These are phyloP conservation scores for Vicia faba DNA, from an alignment of 306 rosid genomes.

Conservation along the genomic window DNA sequence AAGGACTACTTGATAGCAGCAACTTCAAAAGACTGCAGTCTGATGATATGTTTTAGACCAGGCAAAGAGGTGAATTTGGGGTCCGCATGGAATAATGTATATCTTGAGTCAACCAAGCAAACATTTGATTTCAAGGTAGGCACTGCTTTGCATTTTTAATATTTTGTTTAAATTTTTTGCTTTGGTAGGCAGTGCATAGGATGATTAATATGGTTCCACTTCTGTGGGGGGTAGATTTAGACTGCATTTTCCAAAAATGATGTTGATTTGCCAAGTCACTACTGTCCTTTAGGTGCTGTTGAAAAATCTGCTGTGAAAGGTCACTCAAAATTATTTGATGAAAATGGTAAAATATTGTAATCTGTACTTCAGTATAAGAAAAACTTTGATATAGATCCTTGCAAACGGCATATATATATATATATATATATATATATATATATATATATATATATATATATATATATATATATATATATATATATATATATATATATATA, in stretches of 20 bases:
- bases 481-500: no score
- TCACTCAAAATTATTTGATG: slow-evolving; percentile 24
- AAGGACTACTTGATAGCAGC: slow-evolving; percentile 81
- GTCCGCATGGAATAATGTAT: slow-evolving; percentile 49
- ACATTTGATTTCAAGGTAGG: slow-evolving; percentile 79
- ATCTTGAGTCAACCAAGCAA: slow-evolving; percentile 68
- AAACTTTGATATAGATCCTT: background rate
- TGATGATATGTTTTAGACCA: slow-evolving; percentile 80
- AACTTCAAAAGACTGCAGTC: slow-evolving; percentile 92
- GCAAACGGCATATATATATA: no score
- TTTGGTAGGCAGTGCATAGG: slow-evolving; percentile 13
- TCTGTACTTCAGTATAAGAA: background rate
- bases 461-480: no score
- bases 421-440: no score
- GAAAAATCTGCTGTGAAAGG: slow-evolving; percentile 20
- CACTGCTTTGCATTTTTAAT: slow-evolving; percentile 21
- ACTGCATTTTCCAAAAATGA: background rate
- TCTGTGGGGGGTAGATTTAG: slow-evolving; percentile 21
- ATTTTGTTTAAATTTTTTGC: slow-evolving; percentile 24
- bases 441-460: no score
- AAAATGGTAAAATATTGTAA: slow-evolving; percentile 18
- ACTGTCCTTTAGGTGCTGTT: slow-evolving; percentile 2
- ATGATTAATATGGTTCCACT: slow-evolving; percentile 18
- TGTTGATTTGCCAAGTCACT: slow-evolving; percentile 28
- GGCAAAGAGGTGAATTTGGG: slow-evolving; percentile 49